Evolutionary conservation across 2,329 filamentous ascomycete species (phyloP).

Genomic region (Lachnellula subtilissima): DNA sequence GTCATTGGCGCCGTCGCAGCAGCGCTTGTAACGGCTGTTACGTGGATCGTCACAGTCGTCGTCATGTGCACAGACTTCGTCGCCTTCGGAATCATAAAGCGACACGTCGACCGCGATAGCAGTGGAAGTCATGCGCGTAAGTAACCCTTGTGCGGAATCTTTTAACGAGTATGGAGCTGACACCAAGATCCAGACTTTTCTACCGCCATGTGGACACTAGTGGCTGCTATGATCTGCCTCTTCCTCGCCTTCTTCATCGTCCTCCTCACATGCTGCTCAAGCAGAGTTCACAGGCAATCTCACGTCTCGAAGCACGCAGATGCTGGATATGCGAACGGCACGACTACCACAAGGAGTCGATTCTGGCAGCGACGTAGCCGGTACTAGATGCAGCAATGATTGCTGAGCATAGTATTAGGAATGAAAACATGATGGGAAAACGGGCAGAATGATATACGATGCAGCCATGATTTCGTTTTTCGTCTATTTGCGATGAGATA

Average conservation of each 20-base stretch:
- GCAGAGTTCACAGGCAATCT: conserved; percentile 23
- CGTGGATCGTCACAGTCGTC: conserved; percentile 45
- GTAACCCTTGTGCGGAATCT: background rate
- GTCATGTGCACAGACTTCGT: conserved; percentile 54
- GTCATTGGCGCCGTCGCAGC: conserved; percentile 48
- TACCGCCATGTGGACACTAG: conserved; percentile 53
- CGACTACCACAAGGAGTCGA: conserved; percentile 6
- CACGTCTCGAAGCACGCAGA: conserved; percentile 7
- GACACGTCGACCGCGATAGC: conserved; percentile 46
- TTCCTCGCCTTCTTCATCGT: conserved; percentile 53
- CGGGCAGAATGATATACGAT: background rate
- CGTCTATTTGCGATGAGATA: background rate
- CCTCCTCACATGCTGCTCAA: conserved; percentile 57
- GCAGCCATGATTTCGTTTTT: background rate
- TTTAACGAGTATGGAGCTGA: no score
- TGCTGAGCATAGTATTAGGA: no score
- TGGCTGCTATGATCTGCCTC: conserved; percentile 50
- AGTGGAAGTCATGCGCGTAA: conserved; percentile 37
- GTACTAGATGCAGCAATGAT: conserved; percentile 5
- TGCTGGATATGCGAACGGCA: conserved; percentile 16
- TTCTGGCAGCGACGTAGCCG: conserved; percentile 18
- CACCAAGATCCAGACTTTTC: conserved; percentile 36
- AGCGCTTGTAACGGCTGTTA: conserved; percentile 43
- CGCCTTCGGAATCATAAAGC: conserved; percentile 48
- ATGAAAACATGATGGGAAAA: no score